Percentiles rank a stretch among this genome's conserved stretches.
Conservation (phyloP, 805 yeast species). For the Peterozyma xylosa region DNA sequence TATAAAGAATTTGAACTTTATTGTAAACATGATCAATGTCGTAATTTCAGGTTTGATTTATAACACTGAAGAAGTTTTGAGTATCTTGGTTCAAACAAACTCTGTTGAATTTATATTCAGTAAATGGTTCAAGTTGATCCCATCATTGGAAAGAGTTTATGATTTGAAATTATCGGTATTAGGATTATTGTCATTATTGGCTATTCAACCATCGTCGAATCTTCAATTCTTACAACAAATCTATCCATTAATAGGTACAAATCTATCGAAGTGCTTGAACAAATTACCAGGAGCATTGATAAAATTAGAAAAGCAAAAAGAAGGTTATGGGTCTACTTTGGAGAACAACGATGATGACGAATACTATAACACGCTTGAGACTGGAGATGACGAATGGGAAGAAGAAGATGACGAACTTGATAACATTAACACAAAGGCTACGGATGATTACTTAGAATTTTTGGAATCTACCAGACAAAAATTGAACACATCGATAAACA, state of each 20-base stretch:
- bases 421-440: slow-evolving; percentile 19
- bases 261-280: slow-evolving; percentile 43
- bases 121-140: slow-evolving; percentile 56
- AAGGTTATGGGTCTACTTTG: slow-evolving; percentile 36
- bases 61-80: slow-evolving; percentile 47
- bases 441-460: slow-evolving; percentile 42
- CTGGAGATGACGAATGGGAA: slow-evolving; percentile 16
- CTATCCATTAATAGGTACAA: slow-evolving; percentile 42
- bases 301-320: slow-evolving; percentile 54
- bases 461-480: slow-evolving; percentile 36
- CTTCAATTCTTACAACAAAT: slow-evolving; percentile 19
- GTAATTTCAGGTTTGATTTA: slow-evolving; percentile 58
- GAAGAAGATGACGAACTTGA: slow-evolving; percentile 18
- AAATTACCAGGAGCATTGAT: slow-evolving; percentile 68
- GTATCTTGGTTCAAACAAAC: slow-evolving; percentile 35
- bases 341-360: slow-evolving; percentile 20
- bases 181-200: slow-evolving; percentile 50
- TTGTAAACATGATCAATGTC: slow-evolving; percentile 49
- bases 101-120: slow-evolving; percentile 46
- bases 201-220: slow-evolving; percentile 14
- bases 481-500: slow-evolving; percentile 25
- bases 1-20: slow-evolving; percentile 27
- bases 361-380: slow-evolving; percentile 18
- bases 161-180: slow-evolving; percentile 73
- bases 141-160: slow-evolving; percentile 58